Evolutionary conservation across 345 rosid species (phyloP).

Genomic region (Gossypium longicalyx): DNA sequence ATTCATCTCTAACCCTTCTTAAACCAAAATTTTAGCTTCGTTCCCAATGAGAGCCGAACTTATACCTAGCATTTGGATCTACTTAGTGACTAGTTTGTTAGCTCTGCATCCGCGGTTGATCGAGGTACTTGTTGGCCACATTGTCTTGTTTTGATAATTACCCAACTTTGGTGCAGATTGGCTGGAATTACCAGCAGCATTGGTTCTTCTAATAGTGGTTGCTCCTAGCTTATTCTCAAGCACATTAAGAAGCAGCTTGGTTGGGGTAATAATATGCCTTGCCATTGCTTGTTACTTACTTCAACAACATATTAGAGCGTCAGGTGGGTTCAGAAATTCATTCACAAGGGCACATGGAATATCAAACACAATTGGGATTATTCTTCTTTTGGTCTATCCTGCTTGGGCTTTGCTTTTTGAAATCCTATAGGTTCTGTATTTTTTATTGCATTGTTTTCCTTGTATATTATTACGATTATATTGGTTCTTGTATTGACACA

Average conservation of each 20-base stretch:
- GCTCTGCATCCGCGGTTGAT: neutral
- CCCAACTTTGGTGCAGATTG: conserved; percentile 41
- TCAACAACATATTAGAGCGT: conserved; percentile 88
- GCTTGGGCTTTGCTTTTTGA: conserved; percentile 50
- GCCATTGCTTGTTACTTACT: conserved; percentile 69
- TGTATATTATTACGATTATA: neutral
- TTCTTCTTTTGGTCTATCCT: conserved; percentile 69
- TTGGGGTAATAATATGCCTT: conserved; percentile 66
- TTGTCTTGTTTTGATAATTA: neutral
- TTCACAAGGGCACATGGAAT: conserved; percentile 71
- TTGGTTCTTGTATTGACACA: neutral
- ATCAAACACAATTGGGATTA: conserved; percentile 69
- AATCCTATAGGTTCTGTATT: conserved; percentile 23
- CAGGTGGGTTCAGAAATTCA: conserved; percentile 78
- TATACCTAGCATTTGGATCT: neutral
- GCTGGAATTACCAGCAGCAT: conserved; percentile 68
- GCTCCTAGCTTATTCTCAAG: conserved; percentile 62
- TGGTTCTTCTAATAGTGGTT: conserved; percentile 64
- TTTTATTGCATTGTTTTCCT: neutral
- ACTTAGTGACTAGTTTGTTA: neutral
- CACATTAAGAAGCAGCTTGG: conserved; percentile 44
- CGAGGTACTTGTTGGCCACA: neutral
- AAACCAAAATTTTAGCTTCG: too few relatives aligned
- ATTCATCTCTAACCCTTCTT: too few relatives aligned
- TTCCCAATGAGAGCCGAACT: too few relatives aligned